phyloP scores from a whole-genome alignment of 495 filamentous ascomycete species.

The Trichoderma erinaceum region DNA sequence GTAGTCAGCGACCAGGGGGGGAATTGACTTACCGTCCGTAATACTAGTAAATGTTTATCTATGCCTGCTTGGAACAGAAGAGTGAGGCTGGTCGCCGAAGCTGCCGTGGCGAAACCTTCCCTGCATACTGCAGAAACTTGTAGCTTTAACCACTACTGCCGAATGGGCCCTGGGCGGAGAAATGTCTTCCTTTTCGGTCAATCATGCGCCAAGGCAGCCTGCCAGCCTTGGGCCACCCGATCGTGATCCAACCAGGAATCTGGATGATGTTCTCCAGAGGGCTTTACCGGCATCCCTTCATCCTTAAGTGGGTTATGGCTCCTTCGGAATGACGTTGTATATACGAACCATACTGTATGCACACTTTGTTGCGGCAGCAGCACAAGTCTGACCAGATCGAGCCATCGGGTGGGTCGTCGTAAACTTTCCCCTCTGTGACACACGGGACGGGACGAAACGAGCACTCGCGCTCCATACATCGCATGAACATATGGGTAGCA shows the following conservation, averaged over 20 bases:
- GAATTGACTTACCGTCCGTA: not conserved
- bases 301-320: not conserved
- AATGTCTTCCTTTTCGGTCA: not conserved
- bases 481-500: not conserved
- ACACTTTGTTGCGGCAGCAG: not conserved
- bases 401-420: not conserved
- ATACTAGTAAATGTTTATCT: not conserved
- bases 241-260: slow-evolving; percentile 8
- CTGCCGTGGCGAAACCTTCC: not conserved
- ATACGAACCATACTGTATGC: not conserved
- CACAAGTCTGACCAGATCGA: not conserved
- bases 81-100: slow-evolving; percentile 3
- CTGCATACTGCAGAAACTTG: not conserved
- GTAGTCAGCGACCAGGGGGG: not conserved
- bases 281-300: not conserved
- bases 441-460: slow-evolving; percentile 12
- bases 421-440: not conserved
- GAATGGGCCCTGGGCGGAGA: not conserved
- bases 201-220: not conserved
- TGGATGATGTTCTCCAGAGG: not conserved
- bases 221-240: not conserved
- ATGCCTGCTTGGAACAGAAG: not conserved
- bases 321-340: not conserved
- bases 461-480: not conserved
- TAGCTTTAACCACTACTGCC: not conserved